Conservation (phyloP, 129 eudicot species). For the Saussurea involucrata region DNA sequence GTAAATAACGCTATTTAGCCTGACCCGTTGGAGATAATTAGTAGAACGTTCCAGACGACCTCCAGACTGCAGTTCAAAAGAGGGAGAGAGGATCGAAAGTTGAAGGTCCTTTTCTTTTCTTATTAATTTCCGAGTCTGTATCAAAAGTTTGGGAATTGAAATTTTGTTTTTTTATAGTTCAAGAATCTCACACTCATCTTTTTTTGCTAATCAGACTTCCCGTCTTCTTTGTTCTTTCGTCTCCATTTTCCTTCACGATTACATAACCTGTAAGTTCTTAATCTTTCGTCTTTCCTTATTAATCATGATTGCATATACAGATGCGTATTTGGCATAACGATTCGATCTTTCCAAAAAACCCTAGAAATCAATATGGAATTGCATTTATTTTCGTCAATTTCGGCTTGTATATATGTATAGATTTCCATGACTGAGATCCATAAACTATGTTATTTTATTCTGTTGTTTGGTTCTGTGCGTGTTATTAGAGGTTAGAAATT, state of each 20-base stretch:
- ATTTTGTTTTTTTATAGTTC: constrained; percentile 16
- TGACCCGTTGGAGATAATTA: no score
- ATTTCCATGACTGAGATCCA: constrained; percentile 6
- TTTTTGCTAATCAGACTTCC: constrained; percentile 19
- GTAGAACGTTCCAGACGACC: constrained; percentile 13
- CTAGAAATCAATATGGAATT: constrained; percentile 22
- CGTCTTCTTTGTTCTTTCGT: constrained; percentile 16
- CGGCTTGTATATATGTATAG: background rate
- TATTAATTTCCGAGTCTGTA: constrained; percentile 12
- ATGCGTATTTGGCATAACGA: background rate
- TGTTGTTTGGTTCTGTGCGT: background rate
- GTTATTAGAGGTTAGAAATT: background rate
- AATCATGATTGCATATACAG: background rate
- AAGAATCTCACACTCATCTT: constrained; percentile 22
- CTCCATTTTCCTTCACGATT: constrained; percentile 23
- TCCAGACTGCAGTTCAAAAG: background rate
- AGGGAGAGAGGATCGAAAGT: background rate
- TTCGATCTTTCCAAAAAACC: constrained; percentile 6
- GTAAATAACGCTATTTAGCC: no score
- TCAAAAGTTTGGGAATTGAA: constrained; percentile 19
- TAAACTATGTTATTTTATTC: background rate
- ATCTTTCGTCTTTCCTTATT: background rate
- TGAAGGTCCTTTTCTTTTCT: constrained; percentile 6
- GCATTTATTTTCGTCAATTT: constrained; percentile 7
- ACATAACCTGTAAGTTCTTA: constrained; percentile 27